phyloP scores from a whole-genome alignment of 108 stramenopile genomes.

The Pseudonitzschia pungens region DNA sequence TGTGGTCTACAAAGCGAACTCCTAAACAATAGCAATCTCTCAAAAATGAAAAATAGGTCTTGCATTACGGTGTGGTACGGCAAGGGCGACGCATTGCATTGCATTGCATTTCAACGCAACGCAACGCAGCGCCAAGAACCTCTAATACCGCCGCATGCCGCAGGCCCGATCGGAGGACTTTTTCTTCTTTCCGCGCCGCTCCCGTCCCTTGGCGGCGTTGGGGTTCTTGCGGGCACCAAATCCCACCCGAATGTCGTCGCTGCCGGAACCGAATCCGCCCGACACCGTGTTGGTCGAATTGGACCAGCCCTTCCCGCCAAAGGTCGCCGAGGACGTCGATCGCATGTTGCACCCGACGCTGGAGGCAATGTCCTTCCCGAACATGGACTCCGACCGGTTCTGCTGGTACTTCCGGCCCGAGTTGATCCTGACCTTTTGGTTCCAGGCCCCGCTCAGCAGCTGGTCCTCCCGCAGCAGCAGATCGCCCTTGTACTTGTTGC shows the following conservation, averaged over 20 bases:
- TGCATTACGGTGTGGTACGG: too few relatives aligned
- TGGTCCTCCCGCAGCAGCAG: constrained; percentile 96
- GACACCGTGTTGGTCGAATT: neutral
- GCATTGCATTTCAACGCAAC: too few relatives aligned
- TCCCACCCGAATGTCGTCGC: constrained; percentile 77
- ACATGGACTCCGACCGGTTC: constrained; percentile 65
- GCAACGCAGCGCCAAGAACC: neutral
- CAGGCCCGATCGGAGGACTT: constrained; percentile 74
- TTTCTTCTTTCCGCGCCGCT: constrained; percentile 94
- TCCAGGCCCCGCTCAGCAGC: constrained; percentile 94
- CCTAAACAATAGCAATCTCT: too few relatives aligned
- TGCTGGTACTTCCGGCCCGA: constrained; percentile 60
- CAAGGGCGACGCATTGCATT: too few relatives aligned
- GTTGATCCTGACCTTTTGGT: constrained; percentile 86
- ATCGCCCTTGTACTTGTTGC: constrained; percentile 75
- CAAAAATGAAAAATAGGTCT: too few relatives aligned
- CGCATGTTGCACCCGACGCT: constrained; percentile 80
- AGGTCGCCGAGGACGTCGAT: constrained; percentile 39
- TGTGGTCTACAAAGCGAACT: too few relatives aligned
- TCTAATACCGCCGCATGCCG: constrained; percentile 80
- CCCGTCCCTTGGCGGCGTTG: constrained; percentile 88
- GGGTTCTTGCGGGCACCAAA: constrained; percentile 87
- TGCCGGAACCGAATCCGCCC: constrained; percentile 17
- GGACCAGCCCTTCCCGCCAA: constrained; percentile 17
- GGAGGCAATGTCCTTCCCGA: constrained; percentile 84